These are phyloP conservation scores for Phytophthora pini DNA, from an alignment of 352 stramenopile species.

Conservation along the genomic window DNA sequence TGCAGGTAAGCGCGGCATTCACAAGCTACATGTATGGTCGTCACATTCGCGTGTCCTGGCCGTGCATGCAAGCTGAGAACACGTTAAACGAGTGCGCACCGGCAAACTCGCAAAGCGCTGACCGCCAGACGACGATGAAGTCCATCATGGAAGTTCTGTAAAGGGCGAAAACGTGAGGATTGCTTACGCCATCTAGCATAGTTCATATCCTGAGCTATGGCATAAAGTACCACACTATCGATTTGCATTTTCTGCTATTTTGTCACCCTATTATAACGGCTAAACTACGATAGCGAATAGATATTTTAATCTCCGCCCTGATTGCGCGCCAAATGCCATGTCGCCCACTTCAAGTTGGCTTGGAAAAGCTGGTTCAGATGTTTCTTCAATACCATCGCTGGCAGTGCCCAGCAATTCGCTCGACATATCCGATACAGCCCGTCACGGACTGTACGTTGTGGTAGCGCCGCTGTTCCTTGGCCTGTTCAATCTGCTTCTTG, in stretches of 20 bases:
- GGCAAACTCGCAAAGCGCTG: constrained; percentile 6
- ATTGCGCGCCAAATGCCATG: constrained; percentile 12
- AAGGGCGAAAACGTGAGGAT: constrained; percentile 8
- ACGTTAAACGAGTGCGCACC: constrained; percentile 17
- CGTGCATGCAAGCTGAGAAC: background rate
- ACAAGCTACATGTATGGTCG: background rate
- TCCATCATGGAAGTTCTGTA: background rate
- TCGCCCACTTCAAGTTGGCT: constrained; percentile 23
- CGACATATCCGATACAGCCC: too few species aligned
- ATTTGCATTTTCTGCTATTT: background rate
- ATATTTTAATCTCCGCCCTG: constrained; percentile 6
- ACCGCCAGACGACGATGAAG: constrained; percentile 1
- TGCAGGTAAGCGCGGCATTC: background rate
- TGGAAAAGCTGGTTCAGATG: background rate
- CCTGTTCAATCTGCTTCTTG: too few species aligned
- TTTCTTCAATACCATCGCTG: too few species aligned
- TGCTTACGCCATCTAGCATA: constrained; percentile 5
- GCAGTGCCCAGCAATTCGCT: too few species aligned
- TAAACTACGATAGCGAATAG: background rate
- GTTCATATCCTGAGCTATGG: constrained; percentile 5
- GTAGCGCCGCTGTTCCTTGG: too few species aligned
- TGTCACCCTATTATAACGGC: background rate
- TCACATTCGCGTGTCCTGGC: background rate
- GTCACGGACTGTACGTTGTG: too few species aligned
- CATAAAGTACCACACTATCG: background rate